Base-by-base conservation (phyloP, 225 moss, liverwort and hornwort species). In the Marchantia polymorpha region DNA sequence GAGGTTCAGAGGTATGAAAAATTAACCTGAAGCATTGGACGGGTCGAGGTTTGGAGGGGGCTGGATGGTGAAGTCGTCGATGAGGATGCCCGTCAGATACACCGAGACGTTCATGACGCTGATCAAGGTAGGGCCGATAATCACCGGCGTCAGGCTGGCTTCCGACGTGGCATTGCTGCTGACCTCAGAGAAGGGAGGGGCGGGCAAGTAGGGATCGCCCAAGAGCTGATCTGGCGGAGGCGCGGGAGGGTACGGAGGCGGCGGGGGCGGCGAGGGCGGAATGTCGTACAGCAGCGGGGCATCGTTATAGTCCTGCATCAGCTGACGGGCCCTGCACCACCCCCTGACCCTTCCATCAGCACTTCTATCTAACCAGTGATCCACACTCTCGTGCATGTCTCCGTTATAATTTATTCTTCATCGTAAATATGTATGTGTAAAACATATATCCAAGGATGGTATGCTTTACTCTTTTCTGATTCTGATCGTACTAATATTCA, bases 51-150 rank as follows among this genome's bases (percentile, higher is more conserved):
- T 67, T 74, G 6, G 20, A 31, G 74, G 17, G n/a, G 67, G 51
- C 19, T 31, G 60, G 58, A 87, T 61, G n/a, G 49, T 72, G 17
- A 87, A 66, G 2, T 73, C 54, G 26, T 63, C 27, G 12, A 87
- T 9, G 10, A 6, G 10, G 6, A 87, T 77, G 60, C 87, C 87
- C 12, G 80, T 79, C n/a, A 84, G 58, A 58, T 64, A 87, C 9
- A 87, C 82, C 0, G 87, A 87, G 25, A 87, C 82, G 50, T 87
- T 87, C 15, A 56, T 14, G 54, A 87, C 84, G 16, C 49, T 16
- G 22, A 31, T 63, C 1, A 0, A 4, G 51, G 70, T 25, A 13
- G 83, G 87, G 50, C 31, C 65, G 17, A 22, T 61, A 20, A 87
- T 84, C 15, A 26, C 77, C n/a, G 81, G 74, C 19, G 8, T 3